A percentile compares a stretch with the other conserved stretches of the same genome.
Conservation (phyloP, 129 eudicot species). For the Flaveria ramosissima region DNA sequence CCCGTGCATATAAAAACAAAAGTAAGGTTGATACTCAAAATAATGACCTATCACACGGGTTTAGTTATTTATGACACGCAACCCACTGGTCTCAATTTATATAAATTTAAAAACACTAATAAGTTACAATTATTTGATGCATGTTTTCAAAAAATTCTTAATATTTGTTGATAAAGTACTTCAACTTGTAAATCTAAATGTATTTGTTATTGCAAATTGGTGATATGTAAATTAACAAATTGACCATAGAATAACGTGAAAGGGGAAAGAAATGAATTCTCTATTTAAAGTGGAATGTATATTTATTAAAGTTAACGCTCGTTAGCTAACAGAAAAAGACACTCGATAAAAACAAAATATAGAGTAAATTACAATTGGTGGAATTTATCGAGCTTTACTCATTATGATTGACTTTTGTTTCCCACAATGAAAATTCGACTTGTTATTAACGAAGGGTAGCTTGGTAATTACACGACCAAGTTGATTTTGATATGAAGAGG, state of each 20-base stretch:
- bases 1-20: not conserved
- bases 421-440: not conserved
- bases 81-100: not conserved
- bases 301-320: not conserved
- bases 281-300: not conserved
- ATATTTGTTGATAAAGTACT: not conserved
- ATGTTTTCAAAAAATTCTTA: not conserved
- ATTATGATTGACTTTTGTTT: not conserved
- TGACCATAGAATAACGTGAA: conserved; percentile 25
- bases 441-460: not conserved
- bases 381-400: not conserved
- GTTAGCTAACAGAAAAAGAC: conserved; percentile 17
- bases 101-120: not conserved
- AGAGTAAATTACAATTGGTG: not conserved
- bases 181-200: conserved; percentile 3
- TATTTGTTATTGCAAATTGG: conserved; percentile 17
- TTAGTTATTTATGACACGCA: not conserved
- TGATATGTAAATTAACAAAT: conserved; percentile 15
- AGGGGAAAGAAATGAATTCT: not conserved
- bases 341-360: not conserved
- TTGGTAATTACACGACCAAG: not conserved
- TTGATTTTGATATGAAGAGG: not conserved
- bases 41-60: not conserved
- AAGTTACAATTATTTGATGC: not conserved
- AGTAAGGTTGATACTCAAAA: too few relatives aligned